Evolutionary conservation across 345 rosid genomes (phyloP).

Genomic region (Excoecaria cochinchinensis): DNA sequence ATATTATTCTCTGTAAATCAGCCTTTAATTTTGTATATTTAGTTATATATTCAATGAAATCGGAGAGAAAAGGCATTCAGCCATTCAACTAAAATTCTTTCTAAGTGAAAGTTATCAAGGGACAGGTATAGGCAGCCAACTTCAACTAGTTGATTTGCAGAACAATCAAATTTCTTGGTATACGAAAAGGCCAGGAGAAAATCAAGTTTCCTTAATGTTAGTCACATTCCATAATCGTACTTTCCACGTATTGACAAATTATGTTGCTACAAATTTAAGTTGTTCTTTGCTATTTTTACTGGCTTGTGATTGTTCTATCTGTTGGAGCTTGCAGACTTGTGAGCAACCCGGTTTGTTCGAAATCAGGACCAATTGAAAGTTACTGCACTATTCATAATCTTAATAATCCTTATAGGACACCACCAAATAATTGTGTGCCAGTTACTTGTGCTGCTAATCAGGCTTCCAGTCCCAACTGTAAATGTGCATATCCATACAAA

Average conservation of each 20-base stretch:
- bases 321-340: slow-evolving; percentile 51
- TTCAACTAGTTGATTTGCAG: slow-evolving; percentile 57
- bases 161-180: slow-evolving; percentile 38
- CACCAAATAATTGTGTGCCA: slow-evolving; percentile 41
- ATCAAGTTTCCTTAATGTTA: slow-evolving; percentile 41
- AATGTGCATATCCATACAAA: slow-evolving; percentile 58
- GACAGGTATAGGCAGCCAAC: slow-evolving; percentile 35
- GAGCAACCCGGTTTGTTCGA: slow-evolving; percentile 58
- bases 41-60: too few species aligned
- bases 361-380: slow-evolving; percentile 22
- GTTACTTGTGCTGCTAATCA: slow-evolving; percentile 30
- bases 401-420: slow-evolving; percentile 39
- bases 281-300: neutral
- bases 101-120: too few species aligned
- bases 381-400: slow-evolving; percentile 43
- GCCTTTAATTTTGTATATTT: too few species aligned
- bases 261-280: neutral
- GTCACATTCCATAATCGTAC: slow-evolving; percentile 17
- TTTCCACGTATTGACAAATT: neutral
- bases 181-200: slow-evolving; percentile 7
- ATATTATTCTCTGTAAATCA: too few species aligned
- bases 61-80: too few species aligned
- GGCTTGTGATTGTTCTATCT: neutral
- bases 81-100: too few species aligned
- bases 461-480: slow-evolving; percentile 58